A percentile compares a stretch with the other conserved stretches of the same genome.
Conservation (phyloP, 176 grass and related monocot species). For the Coix lacrymajobi region DNA sequence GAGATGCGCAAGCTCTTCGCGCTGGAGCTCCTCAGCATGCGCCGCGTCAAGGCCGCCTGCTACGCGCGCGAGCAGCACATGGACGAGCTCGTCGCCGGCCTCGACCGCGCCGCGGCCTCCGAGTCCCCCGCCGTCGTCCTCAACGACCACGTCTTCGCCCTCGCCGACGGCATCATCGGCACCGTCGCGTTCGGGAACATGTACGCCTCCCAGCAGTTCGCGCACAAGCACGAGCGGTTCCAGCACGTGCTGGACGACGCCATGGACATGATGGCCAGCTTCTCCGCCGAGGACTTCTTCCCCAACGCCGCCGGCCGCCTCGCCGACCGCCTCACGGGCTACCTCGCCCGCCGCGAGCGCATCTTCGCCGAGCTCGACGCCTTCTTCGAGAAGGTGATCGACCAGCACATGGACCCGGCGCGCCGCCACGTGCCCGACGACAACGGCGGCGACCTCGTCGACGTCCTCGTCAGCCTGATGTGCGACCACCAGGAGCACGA, state of each 20-base stretch:
- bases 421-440: not conserved
- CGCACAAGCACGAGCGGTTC: not conserved
- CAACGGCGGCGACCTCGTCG: conserved; percentile 24
- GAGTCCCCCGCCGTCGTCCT: not conserved
- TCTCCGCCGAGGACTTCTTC: conserved; percentile 20
- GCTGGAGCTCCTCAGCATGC: conserved; percentile 31
- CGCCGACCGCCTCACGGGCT: not conserved
- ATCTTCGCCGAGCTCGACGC: not conserved
- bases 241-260: not conserved
- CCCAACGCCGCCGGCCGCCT: not conserved
- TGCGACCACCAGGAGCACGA: not conserved
- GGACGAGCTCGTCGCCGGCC: not conserved
- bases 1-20: conserved; percentile 40
- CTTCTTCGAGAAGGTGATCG: conserved; percentile 17
- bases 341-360: not conserved
- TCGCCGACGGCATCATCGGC: not conserved
- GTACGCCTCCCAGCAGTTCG: not conserved
- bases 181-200: conserved; percentile 7
- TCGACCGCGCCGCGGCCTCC: not conserved
- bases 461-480: conserved; percentile 12
- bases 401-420: conserved; percentile 14
- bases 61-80: not conserved
- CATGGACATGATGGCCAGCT: conserved; percentile 10
- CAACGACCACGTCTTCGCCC: not conserved
- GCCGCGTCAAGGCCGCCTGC: conserved; percentile 33